Conservation (phyloP, 768 basidiomycete species). For the Suillus spraguei region DNA sequence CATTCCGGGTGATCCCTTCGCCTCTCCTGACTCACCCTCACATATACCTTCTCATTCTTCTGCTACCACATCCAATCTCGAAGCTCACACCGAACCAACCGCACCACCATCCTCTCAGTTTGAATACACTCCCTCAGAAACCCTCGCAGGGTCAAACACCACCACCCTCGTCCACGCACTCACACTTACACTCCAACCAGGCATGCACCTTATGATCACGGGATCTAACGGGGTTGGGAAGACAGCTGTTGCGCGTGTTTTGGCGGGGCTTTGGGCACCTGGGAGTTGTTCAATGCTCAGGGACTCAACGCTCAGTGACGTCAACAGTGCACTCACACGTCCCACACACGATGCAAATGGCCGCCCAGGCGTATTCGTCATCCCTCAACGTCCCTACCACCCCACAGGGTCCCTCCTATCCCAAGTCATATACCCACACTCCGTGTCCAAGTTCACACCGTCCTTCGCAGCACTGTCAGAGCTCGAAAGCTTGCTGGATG, state of each 20-base stretch:
- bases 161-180: constrained; percentile 69
- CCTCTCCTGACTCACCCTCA: not conserved
- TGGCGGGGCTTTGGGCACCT: constrained; percentile 88
- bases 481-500: constrained; percentile 74
- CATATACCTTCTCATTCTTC: not conserved
- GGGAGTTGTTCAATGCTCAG: constrained; percentile 32
- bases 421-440: constrained; percentile 76
- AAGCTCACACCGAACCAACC: not conserved
- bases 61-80: not conserved
- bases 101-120: not conserved
- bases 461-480: constrained; percentile 57
- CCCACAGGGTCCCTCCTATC: constrained; percentile 85
- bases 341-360: constrained; percentile 38
- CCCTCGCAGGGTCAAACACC: constrained; percentile 6
- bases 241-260: constrained; percentile 83
- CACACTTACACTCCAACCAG: constrained; percentile 59
- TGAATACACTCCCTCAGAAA: constrained; percentile 10
- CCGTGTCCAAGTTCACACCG: not conserved
- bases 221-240: constrained; percentile 94
- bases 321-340: not conserved
- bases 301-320: not conserved
- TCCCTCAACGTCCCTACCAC: constrained; percentile 95
- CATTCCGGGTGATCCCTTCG: constrained; percentile 43
- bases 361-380: constrained; percentile 68
- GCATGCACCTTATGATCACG: constrained; percentile 92